Conservation (phyloP, 2,329 filamentous ascomycete genomes). For the Periconia digitata region DNA sequence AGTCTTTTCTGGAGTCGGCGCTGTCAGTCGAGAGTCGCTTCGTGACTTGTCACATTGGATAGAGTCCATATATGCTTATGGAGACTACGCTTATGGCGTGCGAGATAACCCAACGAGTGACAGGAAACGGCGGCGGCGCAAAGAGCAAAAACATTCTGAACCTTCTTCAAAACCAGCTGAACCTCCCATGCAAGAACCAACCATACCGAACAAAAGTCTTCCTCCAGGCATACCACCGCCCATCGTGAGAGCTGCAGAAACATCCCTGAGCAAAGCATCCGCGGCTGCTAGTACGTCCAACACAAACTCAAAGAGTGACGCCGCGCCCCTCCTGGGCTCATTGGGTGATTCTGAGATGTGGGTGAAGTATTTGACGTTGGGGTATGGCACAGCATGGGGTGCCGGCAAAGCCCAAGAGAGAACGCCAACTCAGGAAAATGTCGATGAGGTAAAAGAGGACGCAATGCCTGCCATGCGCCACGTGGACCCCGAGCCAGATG, state of each 20-base stretch:
- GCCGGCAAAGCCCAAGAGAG: conserved; percentile 18
- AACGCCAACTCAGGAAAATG: conserved; percentile 2
- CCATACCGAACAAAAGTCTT: conserved; percentile 4
- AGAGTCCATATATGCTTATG: conserved; percentile 83
- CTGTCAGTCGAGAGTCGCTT: conserved; percentile 70
- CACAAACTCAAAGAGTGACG: conserved; percentile 17
- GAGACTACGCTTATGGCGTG: conserved; percentile 81
- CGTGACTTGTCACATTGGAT: conserved; percentile 80
- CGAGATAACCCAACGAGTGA: conserved; percentile 73
- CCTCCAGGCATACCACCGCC: conserved; percentile 50
- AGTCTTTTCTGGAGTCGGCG: conserved; percentile 80
- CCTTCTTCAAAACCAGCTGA: conserved; percentile 2
- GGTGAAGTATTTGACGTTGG: conserved; percentile 55
- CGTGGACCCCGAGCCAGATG: conserved; percentile 42
- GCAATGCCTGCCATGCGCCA: conserved; percentile 34
- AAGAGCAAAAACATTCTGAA: conserved; percentile 14
- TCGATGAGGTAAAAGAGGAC: conserved; percentile 10
- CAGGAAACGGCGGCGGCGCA: conserved; percentile 52
- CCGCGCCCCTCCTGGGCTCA: conserved; percentile 36
- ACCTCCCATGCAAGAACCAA: neutral
- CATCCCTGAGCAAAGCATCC: conserved; percentile 47
- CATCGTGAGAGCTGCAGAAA: conserved; percentile 49
- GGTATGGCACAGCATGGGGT: conserved; percentile 47
- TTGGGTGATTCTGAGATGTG: conserved; percentile 50
- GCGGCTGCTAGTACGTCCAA: conserved; percentile 33